These are phyloP conservation scores for Cyclotella distinguenda DNA, from an alignment of 108 stramenopile genomes.

Conservation along the genomic window DNA sequence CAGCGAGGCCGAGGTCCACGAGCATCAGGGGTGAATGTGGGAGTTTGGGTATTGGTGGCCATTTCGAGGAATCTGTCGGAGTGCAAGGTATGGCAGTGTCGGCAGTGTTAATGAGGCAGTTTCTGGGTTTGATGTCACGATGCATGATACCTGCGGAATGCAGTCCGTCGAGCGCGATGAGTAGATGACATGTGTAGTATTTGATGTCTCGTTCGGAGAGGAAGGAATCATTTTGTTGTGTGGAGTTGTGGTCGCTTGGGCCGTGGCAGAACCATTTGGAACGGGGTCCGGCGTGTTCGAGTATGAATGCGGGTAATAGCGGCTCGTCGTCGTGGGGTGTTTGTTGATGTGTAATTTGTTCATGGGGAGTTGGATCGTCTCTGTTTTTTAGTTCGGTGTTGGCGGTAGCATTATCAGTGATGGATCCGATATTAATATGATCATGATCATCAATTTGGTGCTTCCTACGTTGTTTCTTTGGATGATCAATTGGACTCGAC, in stretches of 20 bases:
- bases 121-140: conserved; percentile 93
- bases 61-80: conserved; percentile 12
- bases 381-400: not conserved
- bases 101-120: conserved; percentile 88
- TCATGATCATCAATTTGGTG: not conserved
- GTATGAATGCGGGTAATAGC: conserved; percentile 74
- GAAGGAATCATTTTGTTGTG: conserved; percentile 17
- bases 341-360: conserved; percentile 16
- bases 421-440: conserved; percentile 24
- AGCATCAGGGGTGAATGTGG: conserved; percentile 69
- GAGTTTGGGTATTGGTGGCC: not conserved
- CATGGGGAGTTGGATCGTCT: not conserved
- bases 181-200: conserved; percentile 85
- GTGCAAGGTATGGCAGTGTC: conserved; percentile 1
- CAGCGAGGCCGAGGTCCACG: conserved; percentile 90
- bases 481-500: conserved; percentile 1
- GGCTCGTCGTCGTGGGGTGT: conserved; percentile 27
- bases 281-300: conserved; percentile 82
- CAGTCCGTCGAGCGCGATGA: conserved; percentile 81
- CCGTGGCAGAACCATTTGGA: conserved; percentile 89
- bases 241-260: conserved; percentile 6
- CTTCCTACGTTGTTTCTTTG: conserved; percentile 7
- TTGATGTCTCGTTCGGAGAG: conserved; percentile 83
- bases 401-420: conserved; percentile 8
- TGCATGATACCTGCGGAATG: conserved; percentile 91